Base-by-base conservation (phyloP, 2,329 filamentous ascomycete genomes). In the Microdochium bolleyi region DNA sequence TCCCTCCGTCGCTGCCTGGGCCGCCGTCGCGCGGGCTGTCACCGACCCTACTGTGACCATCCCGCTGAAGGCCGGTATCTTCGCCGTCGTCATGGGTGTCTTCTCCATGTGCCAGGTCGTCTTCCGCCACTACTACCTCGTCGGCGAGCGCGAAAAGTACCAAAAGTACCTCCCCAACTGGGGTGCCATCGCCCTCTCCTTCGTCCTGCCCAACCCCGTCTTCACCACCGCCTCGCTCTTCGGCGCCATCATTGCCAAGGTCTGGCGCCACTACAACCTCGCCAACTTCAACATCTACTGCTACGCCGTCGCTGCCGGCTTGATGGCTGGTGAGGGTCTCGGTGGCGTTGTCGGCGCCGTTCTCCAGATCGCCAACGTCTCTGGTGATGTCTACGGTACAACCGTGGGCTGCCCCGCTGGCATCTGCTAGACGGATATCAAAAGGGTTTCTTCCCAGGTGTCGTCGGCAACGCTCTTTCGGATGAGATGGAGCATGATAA, bases 1-100 rank as follows among this genome's bases (percentile, higher is more conserved):
- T 1, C 84, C 84, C 3, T 84, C 82, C 2, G 83, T 87, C 14
- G 69, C 78, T 0, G 84, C 84, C 0, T 88, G 84, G 84, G 73
- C 77, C 41, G 84, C 84, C 3, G 81, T 87, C 5, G 83, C 85
- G 2, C 68, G 77, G 55, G 82, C 82, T 16, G 80, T 84, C 54
- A 84, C 81, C 0, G 74, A 80, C 55, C 78, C 79, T 2, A 66
- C 64, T 0, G 75, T 84, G 62, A 73, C 71, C 4, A 81, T 85
- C 54, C 82, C 81, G 0, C 69, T 67, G 22, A 73, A 69, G 8
- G 78, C 76, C 22, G 80, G 77, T 37, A 80, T 82, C 60, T 83
- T 83, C 65, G 70, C 80, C 52, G 75, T 83, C 58, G 69, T 76
- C 53, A 77, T 84, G 61, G 74, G 76, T 24, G 63, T 76, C 54